These are phyloP conservation scores for Pseudevernia furfuracea DNA, from an alignment of 495 filamentous ascomycete species.

Conservation along the genomic window DNA sequence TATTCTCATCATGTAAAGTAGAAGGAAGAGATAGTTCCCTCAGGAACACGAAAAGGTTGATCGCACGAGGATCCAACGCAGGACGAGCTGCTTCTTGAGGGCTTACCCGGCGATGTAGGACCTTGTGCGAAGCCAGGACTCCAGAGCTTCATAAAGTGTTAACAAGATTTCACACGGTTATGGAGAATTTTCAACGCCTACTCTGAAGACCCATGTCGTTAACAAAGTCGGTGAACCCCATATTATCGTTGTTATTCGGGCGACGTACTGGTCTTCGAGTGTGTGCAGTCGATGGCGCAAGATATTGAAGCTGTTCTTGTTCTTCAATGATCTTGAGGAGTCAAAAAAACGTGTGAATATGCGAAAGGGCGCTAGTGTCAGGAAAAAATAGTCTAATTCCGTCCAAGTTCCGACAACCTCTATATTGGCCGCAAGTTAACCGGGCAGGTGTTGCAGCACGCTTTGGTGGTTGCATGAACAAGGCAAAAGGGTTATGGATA, in stretches of 20 bases:
- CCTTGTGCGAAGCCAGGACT: slow-evolving; percentile 81
- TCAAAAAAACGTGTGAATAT: neutral
- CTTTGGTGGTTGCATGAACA: no score
- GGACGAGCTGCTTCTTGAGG: slow-evolving; percentile 13
- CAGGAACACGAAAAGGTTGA: neutral
- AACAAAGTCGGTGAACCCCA: slow-evolving; percentile 94
- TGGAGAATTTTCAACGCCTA: slow-evolving; percentile 42
- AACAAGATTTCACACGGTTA: slow-evolving; percentile 23
- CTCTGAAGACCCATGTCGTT: slow-evolving; percentile 78
- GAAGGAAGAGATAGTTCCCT: slow-evolving; percentile 17
- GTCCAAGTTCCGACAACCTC: neutral
- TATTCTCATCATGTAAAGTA: slow-evolving; percentile 70
- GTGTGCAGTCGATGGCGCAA: neutral
- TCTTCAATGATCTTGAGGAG: neutral
- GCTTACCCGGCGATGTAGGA: slow-evolving; percentile 91
- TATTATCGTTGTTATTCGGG: slow-evolving; percentile 36
- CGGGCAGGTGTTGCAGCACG: no score
- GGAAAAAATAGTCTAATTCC: slow-evolving; percentile 1
- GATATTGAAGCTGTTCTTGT: neutral
- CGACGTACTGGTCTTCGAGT: neutral
- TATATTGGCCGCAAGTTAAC: neutral
- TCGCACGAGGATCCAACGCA: neutral
- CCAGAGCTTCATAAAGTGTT: slow-evolving; percentile 62
- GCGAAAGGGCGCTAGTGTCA: neutral
- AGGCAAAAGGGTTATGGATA: neutral